Conservation (phyloP, 2,329 filamentous ascomycete species). For the Leptographium galeiforme region DNA sequence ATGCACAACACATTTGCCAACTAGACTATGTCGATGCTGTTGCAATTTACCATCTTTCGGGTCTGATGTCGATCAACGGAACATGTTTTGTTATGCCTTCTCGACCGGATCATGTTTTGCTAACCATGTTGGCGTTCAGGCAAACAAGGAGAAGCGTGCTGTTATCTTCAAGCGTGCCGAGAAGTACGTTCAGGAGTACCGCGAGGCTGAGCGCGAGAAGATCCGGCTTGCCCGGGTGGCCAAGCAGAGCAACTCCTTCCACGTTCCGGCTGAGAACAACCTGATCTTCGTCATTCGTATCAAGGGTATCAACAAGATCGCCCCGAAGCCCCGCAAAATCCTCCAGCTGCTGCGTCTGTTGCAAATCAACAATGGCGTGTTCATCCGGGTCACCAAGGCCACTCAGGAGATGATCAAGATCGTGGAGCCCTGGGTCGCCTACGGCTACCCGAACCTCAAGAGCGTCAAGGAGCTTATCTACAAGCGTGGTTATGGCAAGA, state of each 20-base stretch:
- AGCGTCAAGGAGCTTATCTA: conserved; percentile 97
- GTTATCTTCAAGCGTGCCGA: conserved; percentile 99
- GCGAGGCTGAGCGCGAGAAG: conserved; percentile 96
- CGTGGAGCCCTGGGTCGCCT: conserved; percentile 97
- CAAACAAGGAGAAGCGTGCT: conserved; percentile 96
- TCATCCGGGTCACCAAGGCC: conserved; percentile 94
- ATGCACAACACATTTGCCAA: conserved; percentile 81
- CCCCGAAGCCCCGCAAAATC: conserved; percentile 99
- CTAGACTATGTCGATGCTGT: conserved; percentile 98
- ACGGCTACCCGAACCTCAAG: conserved; percentile 99
- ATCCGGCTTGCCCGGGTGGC: conserved; percentile 79
- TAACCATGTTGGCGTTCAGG: conserved; percentile 36
- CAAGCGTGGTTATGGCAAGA: conserved; percentile 99
- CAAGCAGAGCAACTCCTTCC: conserved; percentile 87
- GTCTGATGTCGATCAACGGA: conserved; percentile 52
- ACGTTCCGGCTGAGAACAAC: conserved; percentile 89
- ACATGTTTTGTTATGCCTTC: conserved; percentile 1
- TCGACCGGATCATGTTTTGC: neutral
- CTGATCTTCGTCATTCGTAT: conserved; percentile 97
- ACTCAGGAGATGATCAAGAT: conserved; percentile 95
- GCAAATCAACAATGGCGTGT: conserved; percentile 99
- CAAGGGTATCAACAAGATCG: conserved; percentile 99
- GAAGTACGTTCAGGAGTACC: conserved; percentile 99
- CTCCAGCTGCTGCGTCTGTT: conserved; percentile 97
- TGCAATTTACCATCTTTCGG: conserved; percentile 99